phyloP scores from a whole-genome alignment of 129 eudicot species.

The Flaveria ramosissima region DNA sequence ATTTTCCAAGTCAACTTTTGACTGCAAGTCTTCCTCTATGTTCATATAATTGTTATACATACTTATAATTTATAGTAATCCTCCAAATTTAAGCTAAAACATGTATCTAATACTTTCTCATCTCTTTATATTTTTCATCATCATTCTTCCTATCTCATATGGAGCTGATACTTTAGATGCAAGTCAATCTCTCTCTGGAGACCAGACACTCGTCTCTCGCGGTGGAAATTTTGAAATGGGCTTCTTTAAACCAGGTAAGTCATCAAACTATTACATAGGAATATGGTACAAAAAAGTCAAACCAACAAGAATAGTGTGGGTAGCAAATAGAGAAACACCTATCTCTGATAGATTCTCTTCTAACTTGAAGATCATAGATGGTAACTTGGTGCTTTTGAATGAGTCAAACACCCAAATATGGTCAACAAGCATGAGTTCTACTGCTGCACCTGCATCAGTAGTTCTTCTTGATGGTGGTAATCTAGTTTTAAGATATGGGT shows the following conservation, averaged over 20 bases:
- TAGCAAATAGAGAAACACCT: conserved; percentile 59
- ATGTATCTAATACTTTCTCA: neutral
- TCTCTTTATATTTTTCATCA: neutral
- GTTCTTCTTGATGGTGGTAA: conserved; percentile 49
- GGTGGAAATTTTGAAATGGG: conserved; percentile 49
- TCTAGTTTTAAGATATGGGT: conserved; percentile 42
- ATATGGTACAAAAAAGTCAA: conserved; percentile 43
- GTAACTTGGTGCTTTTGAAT: conserved; percentile 45
- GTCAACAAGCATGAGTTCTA: conserved; percentile 45
- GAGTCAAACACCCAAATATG: conserved; percentile 38
- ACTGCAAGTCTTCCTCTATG: neutral
- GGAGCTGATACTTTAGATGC: conserved; percentile 36
- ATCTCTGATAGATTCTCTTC: conserved; percentile 36
- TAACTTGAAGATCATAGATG: conserved; percentile 36
- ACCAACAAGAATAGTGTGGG: conserved; percentile 48
- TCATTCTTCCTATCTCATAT: neutral
- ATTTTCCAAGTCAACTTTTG: too few relatives aligned
- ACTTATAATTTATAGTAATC: neutral
- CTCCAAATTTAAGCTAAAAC: neutral
- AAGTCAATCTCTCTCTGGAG: conserved; percentile 43
- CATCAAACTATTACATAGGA: conserved; percentile 49
- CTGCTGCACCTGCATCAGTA: conserved; percentile 26
- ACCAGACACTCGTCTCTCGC: conserved; percentile 35
- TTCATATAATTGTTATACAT: too few relatives aligned
- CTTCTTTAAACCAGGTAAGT: conserved; percentile 52